Conservation (phyloP, 768 basidiomycete species). For the Epithele typhae region DNA sequence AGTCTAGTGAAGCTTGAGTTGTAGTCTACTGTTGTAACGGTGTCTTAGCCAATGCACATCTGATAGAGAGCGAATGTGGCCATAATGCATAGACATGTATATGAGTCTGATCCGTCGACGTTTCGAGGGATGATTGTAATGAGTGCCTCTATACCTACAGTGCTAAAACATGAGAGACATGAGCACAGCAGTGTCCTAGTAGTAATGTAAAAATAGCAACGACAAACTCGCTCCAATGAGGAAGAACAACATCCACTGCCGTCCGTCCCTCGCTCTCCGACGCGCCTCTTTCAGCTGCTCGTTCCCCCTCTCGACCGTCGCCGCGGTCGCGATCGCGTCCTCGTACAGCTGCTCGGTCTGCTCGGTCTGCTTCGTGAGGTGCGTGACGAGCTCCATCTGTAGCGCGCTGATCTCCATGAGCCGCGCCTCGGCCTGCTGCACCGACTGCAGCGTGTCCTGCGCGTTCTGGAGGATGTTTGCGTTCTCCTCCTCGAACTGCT, state of each 20-base stretch:
- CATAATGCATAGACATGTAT: too few relatives aligned
- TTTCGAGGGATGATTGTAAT: too few relatives aligned
- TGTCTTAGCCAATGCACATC: too few relatives aligned
- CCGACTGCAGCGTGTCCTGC: constrained; percentile 81
- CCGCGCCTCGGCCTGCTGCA: constrained; percentile 88
- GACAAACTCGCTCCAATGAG: constrained; percentile 89
- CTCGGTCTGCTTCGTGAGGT: constrained; percentile 87
- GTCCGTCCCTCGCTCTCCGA: constrained; percentile 78
- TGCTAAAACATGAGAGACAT: too few relatives aligned
- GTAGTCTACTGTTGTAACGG: too few relatives aligned
- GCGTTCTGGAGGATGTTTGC: constrained; percentile 78
- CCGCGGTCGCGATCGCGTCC: constrained; percentile 86
- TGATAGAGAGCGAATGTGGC: too few relatives aligned
- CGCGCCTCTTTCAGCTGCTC: constrained; percentile 86
- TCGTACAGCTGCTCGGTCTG: constrained; percentile 92
- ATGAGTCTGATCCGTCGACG: too few relatives aligned
- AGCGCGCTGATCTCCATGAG: constrained; percentile 90
- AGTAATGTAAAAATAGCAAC: constrained; percentile 90
- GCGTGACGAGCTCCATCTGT: constrained; percentile 87
- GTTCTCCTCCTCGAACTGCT: constrained; percentile 92
- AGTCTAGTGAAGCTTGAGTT: too few relatives aligned
- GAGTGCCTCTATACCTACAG: too few relatives aligned
- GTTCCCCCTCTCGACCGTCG: constrained; percentile 86
- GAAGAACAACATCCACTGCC: constrained; percentile 89
- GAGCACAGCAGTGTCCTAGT: constrained; percentile 48